Base-by-base conservation (phyloP, 2,329 filamentous ascomycete species). In the Fusarium xyrophilum region DNA sequence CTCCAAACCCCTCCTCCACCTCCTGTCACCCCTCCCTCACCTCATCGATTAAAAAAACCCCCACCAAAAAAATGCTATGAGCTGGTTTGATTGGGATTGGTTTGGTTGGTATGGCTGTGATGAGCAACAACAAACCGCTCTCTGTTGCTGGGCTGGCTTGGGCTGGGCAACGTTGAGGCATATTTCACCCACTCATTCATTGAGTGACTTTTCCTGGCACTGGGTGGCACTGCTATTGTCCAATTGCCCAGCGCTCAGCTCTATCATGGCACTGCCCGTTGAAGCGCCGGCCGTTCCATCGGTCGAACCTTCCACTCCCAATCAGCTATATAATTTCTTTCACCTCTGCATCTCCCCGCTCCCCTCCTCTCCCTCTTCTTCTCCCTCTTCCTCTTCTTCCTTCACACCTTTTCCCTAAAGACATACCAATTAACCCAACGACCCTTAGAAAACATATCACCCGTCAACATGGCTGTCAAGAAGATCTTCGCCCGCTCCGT, bases 401-500 rank as follows among this genome's bases (percentile, higher is more conserved):
- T 47, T 63, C 42, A 63, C 42, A 62, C 13, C 48, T 43, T 21
- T 59, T 58, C 30, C 60, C 55, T 52, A 56, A 54, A 48, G 60
- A 52, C 52, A 61, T 64, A 58, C 21, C 33, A 52, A 68, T 72
- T 75, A 63, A 71, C 55, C 56, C 56, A 66, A 70, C 67, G 66
- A 65, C 59, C 48, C 60, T 46, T 50, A 73, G 67, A 63, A 68
- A 51, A 53, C 63, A 70, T 52, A 63, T 25, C 48, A 68, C 60
- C 48, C 56, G 60, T 76, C 83, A 94, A 80, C 74, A 99, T 99
- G 96, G 85, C 92, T 78, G 93, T 96, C 83, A 89, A 89, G 82
- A 95, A 94, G 87, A 88, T 96, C 80, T 91, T 94, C 88, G 92
- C 92, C 79, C 92, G 96, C 80, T 94, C 91, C 79, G 93, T 99